Base-by-base conservation (phyloP, 1,284 basidiomycete species). In the Pyrrhoderma lamaoense region DNA sequence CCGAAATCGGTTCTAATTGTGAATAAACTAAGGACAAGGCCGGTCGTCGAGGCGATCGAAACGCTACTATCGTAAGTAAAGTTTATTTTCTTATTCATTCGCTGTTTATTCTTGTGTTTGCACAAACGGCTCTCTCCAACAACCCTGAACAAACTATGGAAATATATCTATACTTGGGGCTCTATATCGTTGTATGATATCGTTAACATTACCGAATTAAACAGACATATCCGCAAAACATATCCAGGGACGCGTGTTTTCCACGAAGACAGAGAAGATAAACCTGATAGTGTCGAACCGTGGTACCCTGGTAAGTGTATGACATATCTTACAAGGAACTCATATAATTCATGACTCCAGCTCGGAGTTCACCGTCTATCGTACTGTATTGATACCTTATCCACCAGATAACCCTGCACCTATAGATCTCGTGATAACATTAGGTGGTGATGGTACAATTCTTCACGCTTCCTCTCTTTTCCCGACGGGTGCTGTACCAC, bases 391-490 rank as follows among this genome's bases (percentile, higher is more conserved):
- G n/a, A n/a, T n/a, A n/a, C n/a, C n/a, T n/a, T n/a, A n/a, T n/a
- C n/a, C n/a, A n/a, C 35, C 11, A 25, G n/a, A 16, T 27, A 23
- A 25, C 14, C 37, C 21, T 3, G 70, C 79, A 56, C 74, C 73
- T 51, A 85, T 93, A 53, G 90, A 95, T 64, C 74, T 98, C 7
- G 85, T 96, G 13, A 80, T 98, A 27, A 96, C 94, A 0, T 69
- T 98, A 1, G 94, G 94, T 45, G 94, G 94, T 21, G 94, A 98
- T 64, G 94, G 94, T 2, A 97, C 95, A 1, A 94, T 98, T 45
- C 75, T 98, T 2, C 93, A 96, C 63, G 92, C 93, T 0, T 94
- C 93, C 3, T 92, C 91, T 21, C 71, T 98, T 4, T 98, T 98
- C 66, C 89, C 85, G 60, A 73, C 79, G 7, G 88, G 87, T 31